Evolutionary conservation across 1,139 yeast species (phyloP), one percentile per base, ranked within the genome.

Genomic region (Taphrina flavorubra): DNA sequence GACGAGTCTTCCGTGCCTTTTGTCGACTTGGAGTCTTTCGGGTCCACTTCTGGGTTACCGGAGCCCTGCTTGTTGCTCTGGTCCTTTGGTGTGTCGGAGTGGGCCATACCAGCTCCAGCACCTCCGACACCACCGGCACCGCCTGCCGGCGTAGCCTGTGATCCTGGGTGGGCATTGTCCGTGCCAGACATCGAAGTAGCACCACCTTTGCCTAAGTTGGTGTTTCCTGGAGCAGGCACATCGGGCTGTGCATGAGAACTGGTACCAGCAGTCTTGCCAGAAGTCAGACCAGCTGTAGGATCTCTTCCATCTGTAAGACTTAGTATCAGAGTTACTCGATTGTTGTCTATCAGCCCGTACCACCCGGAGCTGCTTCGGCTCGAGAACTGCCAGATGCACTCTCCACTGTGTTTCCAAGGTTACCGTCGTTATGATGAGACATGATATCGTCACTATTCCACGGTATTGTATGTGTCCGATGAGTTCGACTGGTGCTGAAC

Each of bases 181-280:
- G 51, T 40, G 31, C 63, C 63, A 31, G 63, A 47, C 68, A 65
- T 65, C 16, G 63, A 47, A 31, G 68, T 65, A 13, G 68, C 58
- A 49, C 68, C 68, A 8, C 67, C 67, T 10, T 44, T 55, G 20
- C 67, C 67, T 18, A 63, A 18, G 44, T 55, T 36, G 20, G 61
- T 47, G 47, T 63, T 63, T 42, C 67, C 67, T 3, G 67, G 67
- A 2, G 67, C 55, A 11, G 67, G 67, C 14, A 63, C 67, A 40
- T 63, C 67, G 25, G 61, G 46, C 20, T 55, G 60, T 40, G 51
- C 51, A 25, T 63, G 67, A 8, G 67, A 55, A 25, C 63, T 47
- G 13, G 49, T 20, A 2, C 61, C 60, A 13, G 56, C 67, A 20
- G 53, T 53, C 55, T 63, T 63, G 61, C 55, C 67, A 16, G 53